Conservation (phyloP, 768 basidiomycete species). For the Rhizopogon vinicolor region DNA sequence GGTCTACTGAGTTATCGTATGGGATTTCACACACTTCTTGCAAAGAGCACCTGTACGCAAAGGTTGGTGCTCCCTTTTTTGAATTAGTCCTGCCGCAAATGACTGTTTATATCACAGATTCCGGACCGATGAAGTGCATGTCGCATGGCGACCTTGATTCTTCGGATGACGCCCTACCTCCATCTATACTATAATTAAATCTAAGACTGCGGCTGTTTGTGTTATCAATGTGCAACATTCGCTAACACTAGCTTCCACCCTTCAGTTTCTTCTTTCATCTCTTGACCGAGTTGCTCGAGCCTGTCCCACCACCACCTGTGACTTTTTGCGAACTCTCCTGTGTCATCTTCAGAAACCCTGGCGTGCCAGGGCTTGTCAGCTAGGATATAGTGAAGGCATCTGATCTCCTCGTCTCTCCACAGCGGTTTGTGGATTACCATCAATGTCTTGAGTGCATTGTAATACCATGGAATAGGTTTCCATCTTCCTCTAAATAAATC, state of each 20-base stretch:
- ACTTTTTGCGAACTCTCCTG: slow-evolving; percentile 46
- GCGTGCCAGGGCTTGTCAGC: slow-evolving; percentile 83
- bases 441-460: slow-evolving; percentile 92
- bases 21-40: slow-evolving; percentile 75
- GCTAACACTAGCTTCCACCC: slow-evolving; percentile 48
- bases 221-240: slow-evolving; percentile 35
- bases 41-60: slow-evolving; percentile 88
- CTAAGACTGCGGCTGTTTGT: too few species aligned
- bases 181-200: neutral
- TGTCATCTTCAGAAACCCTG: slow-evolving; percentile 36
- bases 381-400: slow-evolving; percentile 85
- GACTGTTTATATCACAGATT: slow-evolving; percentile 47
- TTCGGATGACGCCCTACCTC: neutral
- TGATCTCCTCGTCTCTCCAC: slow-evolving; percentile 85
- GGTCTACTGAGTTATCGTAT: slow-evolving; percentile 89
- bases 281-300: slow-evolving; percentile 38
- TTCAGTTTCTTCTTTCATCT: slow-evolving; percentile 42
- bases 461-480: slow-evolving; percentile 79
- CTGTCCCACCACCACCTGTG: slow-evolving; percentile 82
- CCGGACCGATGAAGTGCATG: slow-evolving; percentile 90
- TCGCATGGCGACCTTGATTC: slow-evolving; percentile 64
- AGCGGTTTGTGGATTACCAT: slow-evolving; percentile 62
- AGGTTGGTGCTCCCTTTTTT: slow-evolving; percentile 44
- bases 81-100: slow-evolving; percentile 1
- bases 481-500: slow-evolving; percentile 74